A percentile compares a stretch with the other conserved stretches of the same genome.
Evolutionary conservation across 495 filamentous ascomycete species (phyloP).

Genomic region (Parmelia sp.): DNA sequence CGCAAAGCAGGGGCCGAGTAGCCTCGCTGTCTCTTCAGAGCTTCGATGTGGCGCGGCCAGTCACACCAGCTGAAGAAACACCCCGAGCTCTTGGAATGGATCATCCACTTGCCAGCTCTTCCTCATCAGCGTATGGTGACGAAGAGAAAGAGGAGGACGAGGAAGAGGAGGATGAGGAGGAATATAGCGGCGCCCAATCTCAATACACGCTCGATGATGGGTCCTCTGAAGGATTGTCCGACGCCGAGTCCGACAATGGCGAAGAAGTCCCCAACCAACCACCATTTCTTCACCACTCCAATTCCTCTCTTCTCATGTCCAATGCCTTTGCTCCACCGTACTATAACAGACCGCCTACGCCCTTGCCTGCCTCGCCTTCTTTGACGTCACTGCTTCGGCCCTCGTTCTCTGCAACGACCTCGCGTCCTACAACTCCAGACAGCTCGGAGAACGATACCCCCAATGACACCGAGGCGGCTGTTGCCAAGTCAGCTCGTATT

Average conservation of each 20-base stretch:
- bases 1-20: constrained; percentile 7
- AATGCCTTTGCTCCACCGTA: constrained; percentile 75
- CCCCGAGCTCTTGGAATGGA: constrained; percentile 10
- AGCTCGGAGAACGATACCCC: constrained; percentile 75
- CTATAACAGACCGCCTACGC: constrained; percentile 82
- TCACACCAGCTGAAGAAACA: constrained; percentile 12
- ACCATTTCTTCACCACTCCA: constrained; percentile 29
- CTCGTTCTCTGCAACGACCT: constrained; percentile 61
- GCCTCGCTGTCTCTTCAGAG: constrained; percentile 7
- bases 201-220: constrained; percentile 9
- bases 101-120: constrained; percentile 12
- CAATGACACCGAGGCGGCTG: constrained; percentile 55
- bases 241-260: constrained; percentile 12
- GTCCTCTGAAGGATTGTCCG: constrained; percentile 9
- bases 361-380: constrained; percentile 87
- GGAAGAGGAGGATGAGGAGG: constrained; percentile 11
- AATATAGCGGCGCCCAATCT: constrained; percentile 1
- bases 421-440: constrained; percentile 85
- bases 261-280: neutral
- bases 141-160: constrained; percentile 12
- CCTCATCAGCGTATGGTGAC: constrained; percentile 12
- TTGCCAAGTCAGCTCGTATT: constrained; percentile 55
- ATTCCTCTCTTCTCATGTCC: constrained; percentile 32
- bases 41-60: constrained; percentile 1
- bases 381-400: constrained; percentile 90